These are phyloP conservation scores for Boletus rubroflammeus DNA, from an alignment of 768 basidiomycete species.

Conservation along the genomic window DNA sequence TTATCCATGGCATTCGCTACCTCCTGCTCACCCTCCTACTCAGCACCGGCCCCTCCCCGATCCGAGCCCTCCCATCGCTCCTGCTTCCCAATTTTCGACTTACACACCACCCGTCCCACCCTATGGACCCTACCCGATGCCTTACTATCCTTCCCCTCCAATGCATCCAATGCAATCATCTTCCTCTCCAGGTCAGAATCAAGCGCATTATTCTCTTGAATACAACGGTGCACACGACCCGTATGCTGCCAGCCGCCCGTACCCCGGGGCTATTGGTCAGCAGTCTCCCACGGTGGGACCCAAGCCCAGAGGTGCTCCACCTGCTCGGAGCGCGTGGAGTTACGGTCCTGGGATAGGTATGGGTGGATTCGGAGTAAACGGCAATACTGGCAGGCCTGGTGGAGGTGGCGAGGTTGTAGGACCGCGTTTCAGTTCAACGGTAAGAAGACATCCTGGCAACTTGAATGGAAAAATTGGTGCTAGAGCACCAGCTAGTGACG, in stretches of 20 bases:
- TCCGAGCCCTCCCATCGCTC: constrained; percentile 29
- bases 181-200: constrained; percentile 26
- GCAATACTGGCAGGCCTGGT: constrained; percentile 21
- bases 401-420: constrained; percentile 51
- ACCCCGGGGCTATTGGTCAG: constrained; percentile 32
- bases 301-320: constrained; percentile 35
- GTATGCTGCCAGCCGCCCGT: constrained; percentile 22
- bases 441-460: constrained; percentile 48
- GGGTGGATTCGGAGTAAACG: constrained; percentile 39
- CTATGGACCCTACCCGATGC: constrained; percentile 35
- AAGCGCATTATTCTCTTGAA: constrained; percentile 26
- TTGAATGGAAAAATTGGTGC: constrained; percentile 51
- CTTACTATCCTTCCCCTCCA: constrained; percentile 31
- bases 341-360: constrained; percentile 61
- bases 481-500: constrained; percentile 65
- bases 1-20: constrained; percentile 34
- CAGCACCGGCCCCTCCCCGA: constrained; percentile 35
- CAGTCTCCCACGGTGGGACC: constrained; percentile 26
- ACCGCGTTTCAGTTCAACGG: constrained; percentile 54
- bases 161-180: constrained; percentile 27
- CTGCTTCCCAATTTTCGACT: constrained; percentile 30
- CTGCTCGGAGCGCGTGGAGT: constrained; percentile 59
- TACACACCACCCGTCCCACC: constrained; percentile 32
- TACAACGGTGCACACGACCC: constrained; percentile 28
- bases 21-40: constrained; percentile 40